Base-by-base conservation (phyloP, 1,284 basidiomycete genomes). In the Volvariella volvacea region DNA sequence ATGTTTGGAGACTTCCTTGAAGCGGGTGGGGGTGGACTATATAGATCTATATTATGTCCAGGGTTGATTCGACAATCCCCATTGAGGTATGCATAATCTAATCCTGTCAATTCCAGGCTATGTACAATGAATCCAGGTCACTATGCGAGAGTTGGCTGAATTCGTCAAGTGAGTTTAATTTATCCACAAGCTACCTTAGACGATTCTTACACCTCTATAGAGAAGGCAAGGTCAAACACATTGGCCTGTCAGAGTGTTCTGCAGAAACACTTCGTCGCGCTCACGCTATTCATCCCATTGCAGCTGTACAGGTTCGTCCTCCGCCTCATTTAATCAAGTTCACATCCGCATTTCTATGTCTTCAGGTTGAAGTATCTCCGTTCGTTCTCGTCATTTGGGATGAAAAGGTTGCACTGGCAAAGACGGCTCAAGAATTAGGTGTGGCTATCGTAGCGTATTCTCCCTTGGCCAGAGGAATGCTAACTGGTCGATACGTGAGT, bases 161-260 rank as follows among this genome's bases (percentile, higher is more conserved):
- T 64, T 73, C 16, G 76, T 79, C 45, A 76, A 74, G 74, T 74
- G 47, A 39, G 61, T 53, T 22, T 16, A 39, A n/a, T 43, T 41
- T 21, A 21, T 40, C 39, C 32, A 31, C 10, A 3, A 28, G 19
- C n/a, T 47, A n/a, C n/a, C n/a, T 38, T 14, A 25, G 37, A 8
- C 22, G 19, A 36, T 19, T 28, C 21, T 36, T 15, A n/a, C n/a
- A 6, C n/a, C n/a, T n/a, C n/a, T n/a, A n/a, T 31, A 74, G 74
- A 48, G 72, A 67, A 39, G 79, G 80, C 16, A 81, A 80, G 53
- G 68, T 80, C 41, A 74, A 73, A 47, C 71, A 78, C 55, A 58
- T 85, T n/a, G 81, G 82, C 0, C 63, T 84, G 16, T 83, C 78
- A 39, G 83, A 87, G 54, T 70, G 71, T 45, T 75, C 73, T 1